phyloP scores from a whole-genome alignment of 2,329 filamentous ascomycete genomes.

The Talaromyces sp. region DNA sequence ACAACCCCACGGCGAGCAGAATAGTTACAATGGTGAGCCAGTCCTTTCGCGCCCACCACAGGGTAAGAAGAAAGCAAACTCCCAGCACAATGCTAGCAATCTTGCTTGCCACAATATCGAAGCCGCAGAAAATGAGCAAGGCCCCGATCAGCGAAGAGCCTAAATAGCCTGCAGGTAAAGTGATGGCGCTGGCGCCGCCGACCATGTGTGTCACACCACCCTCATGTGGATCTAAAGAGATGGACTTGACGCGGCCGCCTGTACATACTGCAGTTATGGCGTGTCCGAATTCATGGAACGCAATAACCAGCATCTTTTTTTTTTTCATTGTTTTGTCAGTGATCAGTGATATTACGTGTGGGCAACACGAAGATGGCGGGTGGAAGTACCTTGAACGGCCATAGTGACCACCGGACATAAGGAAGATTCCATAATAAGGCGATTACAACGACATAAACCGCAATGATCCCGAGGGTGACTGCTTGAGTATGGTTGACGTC shows the following conservation, averaged over 20 bases:
- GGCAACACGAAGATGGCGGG: neutral
- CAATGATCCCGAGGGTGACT: slow-evolving; percentile 68
- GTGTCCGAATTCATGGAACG: slow-evolving; percentile 76
- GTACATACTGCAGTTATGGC: slow-evolving; percentile 69
- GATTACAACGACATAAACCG: slow-evolving; percentile 66
- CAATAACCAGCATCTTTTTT: slow-evolving; percentile 70
- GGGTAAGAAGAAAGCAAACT: slow-evolving; percentile 69
- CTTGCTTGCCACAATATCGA: slow-evolving; percentile 76
- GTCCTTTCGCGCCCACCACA: slow-evolving; percentile 77
- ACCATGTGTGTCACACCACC: slow-evolving; percentile 75
- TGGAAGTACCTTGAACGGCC: slow-evolving; percentile 69
- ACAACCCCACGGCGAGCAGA: slow-evolving; percentile 63
- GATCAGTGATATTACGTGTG: neutral
- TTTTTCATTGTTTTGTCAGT: neutral
- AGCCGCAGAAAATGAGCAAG: slow-evolving; percentile 72
- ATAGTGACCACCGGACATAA: slow-evolving; percentile 68
- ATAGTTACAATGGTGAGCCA: slow-evolving; percentile 73
- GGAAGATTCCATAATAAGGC: slow-evolving; percentile 76
- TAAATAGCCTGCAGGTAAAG: slow-evolving; percentile 72
- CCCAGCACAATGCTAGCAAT: slow-evolving; percentile 69
- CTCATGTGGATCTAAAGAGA: slow-evolving; percentile 69
- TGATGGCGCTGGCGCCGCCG: slow-evolving; percentile 66
- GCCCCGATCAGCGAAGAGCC: slow-evolving; percentile 74
- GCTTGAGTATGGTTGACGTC: slow-evolving; percentile 62
- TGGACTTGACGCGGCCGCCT: slow-evolving; percentile 68